Evolutionary conservation across 495 filamentous ascomycete genomes (phyloP).

Genomic region (Rhizodiscina lignyota): DNA sequence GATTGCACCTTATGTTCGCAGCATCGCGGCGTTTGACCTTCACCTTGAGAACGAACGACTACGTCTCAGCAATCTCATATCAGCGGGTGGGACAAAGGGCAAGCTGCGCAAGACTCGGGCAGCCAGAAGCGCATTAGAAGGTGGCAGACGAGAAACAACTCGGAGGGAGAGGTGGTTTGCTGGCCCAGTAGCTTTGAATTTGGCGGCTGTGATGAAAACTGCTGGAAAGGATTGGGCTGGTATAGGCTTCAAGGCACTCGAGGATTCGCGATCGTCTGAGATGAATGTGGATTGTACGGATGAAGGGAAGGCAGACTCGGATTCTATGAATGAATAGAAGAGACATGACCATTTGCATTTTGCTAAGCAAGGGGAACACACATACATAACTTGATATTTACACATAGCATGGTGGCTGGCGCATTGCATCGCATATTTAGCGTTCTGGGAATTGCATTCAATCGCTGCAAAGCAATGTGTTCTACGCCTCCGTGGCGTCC

Average conservation of each 20-base stretch:
- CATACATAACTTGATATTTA: no score
- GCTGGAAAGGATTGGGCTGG: slow-evolving; percentile 44
- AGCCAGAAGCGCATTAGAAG: slow-evolving; percentile 69
- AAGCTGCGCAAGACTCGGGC: slow-evolving; percentile 59
- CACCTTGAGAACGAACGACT: slow-evolving; percentile 49
- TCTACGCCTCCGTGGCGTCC: no score
- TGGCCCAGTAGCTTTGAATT: slow-evolving; percentile 35
- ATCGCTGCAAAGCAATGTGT: no score
- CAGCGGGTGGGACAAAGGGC: slow-evolving; percentile 37
- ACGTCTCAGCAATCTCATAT: slow-evolving; percentile 43
- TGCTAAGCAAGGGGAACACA: no score
- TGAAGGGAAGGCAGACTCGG: no score
- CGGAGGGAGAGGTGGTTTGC: slow-evolving; percentile 69
- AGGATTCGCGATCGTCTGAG: no score
- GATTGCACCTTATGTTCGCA: slow-evolving; percentile 67
- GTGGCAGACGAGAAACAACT: slow-evolving; percentile 52
- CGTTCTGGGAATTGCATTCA: no score
- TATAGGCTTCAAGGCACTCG: neutral
- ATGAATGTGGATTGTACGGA: no score
- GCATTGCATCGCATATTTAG: no score
- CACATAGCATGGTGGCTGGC: no score
- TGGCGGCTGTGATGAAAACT: slow-evolving; percentile 44
- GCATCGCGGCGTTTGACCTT: slow-evolving; percentile 61
- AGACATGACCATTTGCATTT: no score
- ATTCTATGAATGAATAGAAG: no score